Conservation (phyloP, 2,329 filamentous ascomycete genomes). For the Xylariaceae sp. region DNA sequence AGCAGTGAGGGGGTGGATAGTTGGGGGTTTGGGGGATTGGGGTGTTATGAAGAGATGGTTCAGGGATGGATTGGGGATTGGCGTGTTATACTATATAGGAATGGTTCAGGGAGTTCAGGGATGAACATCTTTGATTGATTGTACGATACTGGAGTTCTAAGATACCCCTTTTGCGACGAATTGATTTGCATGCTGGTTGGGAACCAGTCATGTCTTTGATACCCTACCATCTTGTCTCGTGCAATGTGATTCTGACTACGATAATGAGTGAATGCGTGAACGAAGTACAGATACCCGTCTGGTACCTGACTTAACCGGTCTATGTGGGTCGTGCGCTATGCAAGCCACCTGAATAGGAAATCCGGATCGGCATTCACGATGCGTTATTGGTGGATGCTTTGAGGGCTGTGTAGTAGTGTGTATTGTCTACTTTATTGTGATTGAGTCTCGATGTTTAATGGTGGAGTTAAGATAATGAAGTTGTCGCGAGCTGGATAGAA, state of each 20-base stretch:
- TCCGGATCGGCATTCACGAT: not conserved
- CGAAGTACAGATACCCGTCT: not conserved
- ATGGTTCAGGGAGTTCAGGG: too few species aligned
- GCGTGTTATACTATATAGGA: too few species aligned
- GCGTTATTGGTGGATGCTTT: not conserved
- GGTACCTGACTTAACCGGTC: not conserved
- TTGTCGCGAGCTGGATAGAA: not conserved
- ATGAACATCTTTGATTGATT: too few species aligned
- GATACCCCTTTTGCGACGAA: slow-evolving; percentile 26
- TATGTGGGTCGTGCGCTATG: not conserved
- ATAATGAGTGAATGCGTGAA: not conserved
- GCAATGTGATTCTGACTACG: too few species aligned
- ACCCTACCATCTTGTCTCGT: too few species aligned
- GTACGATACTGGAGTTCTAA: slow-evolving; percentile 7
- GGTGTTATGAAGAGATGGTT: too few species aligned
- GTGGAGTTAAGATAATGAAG: too few species aligned
- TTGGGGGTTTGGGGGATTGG: too few species aligned
- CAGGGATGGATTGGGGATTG: too few species aligned
- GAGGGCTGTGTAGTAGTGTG: not conserved
- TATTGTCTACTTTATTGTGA: not conserved
- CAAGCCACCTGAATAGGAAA: not conserved
- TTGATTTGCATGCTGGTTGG: not conserved
- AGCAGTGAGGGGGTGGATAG: not conserved
- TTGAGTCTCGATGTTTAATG: too few species aligned
- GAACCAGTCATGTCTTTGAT: not conserved